phyloP scores from a whole-genome alignment of 495 filamentous ascomycete species.

The Aspergillus homomorphus region DNA sequence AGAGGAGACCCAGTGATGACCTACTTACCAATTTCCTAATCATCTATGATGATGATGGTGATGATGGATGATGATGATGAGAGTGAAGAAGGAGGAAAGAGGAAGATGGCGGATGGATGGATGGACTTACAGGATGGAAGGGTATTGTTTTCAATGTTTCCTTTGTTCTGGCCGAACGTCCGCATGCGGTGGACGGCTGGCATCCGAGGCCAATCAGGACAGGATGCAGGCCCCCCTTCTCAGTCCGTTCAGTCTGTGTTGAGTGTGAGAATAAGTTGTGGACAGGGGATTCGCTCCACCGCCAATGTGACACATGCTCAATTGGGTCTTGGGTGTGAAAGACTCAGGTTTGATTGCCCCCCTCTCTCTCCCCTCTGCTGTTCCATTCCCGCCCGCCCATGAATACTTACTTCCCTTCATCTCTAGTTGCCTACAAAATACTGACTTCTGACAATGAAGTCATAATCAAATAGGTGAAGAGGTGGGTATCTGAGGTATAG shows the following conservation, averaged over 20 bases:
- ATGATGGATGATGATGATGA: too few species aligned
- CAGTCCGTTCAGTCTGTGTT: too few species aligned
- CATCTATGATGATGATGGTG: neutral
- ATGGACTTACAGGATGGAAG: neutral
- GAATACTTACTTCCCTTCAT: too few species aligned
- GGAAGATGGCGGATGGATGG: neutral
- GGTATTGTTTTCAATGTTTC: constrained; percentile 21
- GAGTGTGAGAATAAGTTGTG: too few species aligned
- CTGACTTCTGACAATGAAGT: neutral
- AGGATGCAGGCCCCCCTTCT: neutral
- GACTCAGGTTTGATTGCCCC: neutral
- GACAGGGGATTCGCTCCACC: too few species aligned
- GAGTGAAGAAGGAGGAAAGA: too few species aligned
- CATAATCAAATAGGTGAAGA: neutral
- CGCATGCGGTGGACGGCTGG: constrained; percentile 38
- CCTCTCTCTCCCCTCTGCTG: too few species aligned
- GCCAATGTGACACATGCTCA: neutral
- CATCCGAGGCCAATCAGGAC: constrained; percentile 15
- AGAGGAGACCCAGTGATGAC: neutral
- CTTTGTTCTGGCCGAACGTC: constrained; percentile 33
- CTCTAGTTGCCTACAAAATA: neutral
- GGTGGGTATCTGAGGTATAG: too few species aligned
- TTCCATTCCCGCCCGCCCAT: too few species aligned
- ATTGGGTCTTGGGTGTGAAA: too few species aligned
- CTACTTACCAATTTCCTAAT: neutral